Evolutionary conservation across 1,139 yeast genomes (phyloP), one percentile per base, ranked within the genome.

Genomic region (Geotrichum bryndzae): DNA sequence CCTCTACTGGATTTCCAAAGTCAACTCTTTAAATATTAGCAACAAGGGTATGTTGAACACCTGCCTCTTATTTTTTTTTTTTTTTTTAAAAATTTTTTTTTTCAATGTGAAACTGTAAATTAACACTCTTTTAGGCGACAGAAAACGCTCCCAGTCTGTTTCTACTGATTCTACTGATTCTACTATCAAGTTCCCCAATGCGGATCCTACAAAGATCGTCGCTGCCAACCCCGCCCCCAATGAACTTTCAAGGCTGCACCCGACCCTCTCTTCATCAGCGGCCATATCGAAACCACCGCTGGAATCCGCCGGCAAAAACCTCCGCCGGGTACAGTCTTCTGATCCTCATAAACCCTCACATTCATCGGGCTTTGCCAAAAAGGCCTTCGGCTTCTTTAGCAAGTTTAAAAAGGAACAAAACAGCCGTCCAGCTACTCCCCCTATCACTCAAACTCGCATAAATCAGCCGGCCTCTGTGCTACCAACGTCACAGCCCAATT

Each of bases 381-480:
- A 63, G 33, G 48, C 57, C 7, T 55, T 62, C 60, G 66, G 62
- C 64, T 76, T 62, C 64, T 70, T 53, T 65, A 70, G 61, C 35
- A 57, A 59, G 48, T 62, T 64, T 13, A 60, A 65, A 11, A 53
- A 72, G 71, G 59, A 70, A 69, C 7, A 68, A 65, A 63, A 74
- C 77, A 54, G 74, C 67, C 23, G 61, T 54, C 1, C 27, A 45
- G n/a, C 48, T 35, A 25, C 55, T 15, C 35, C 55, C n/a, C 29
- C 55, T 5, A 23, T 35, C 10, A 31, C 4, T 22, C 3, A 6
- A 27, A 41, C 29, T 27, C 8, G 33, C 38, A 15, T 11, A 10
- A n/a, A 18, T 18, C 2, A 27, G 27, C 53, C 53, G 22, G 22
- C 8, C 15, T 31, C 25, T 5, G 45, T n/a, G n/a, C 41, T 27